Base-by-base conservation (phyloP, 2,329 filamentous ascomycete species). In the Pyricularia sp. region DNA sequence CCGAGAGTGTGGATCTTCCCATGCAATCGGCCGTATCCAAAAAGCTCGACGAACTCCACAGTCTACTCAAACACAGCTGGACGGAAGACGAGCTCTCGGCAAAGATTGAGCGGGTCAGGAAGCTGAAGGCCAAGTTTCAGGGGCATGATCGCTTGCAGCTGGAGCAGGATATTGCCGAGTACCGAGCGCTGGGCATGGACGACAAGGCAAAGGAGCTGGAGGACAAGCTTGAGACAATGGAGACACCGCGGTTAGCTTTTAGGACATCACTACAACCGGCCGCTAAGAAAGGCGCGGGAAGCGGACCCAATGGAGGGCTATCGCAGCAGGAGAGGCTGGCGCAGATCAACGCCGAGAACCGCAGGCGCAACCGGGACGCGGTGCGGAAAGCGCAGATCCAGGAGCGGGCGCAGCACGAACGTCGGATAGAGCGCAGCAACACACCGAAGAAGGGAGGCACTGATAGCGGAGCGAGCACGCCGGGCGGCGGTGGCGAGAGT, bases 321-420 rank as follows among this genome's bases (percentile, higher is more conserved):
- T 68, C 66, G n/a, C 91, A 96, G 77, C 92, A 94, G 77, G 92
- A 97, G 72, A 90, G 92, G 31, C 85, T 98, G 28, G 92, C 92
- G 0, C 86, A 91, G 75, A 84, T 97, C 72, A 99, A 99, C 79
- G 84, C 87, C 31, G 88, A 91, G 75, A 97, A 97, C 79, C 90
- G 94, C 71, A 88, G 90, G 70, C 86, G 90, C 73, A 97, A 97
- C 75, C 86, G 87, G n/a, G 92, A 97, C 76, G 90, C 92, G 65
- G 91, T 98, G n/a, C 92, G 94, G 70, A 92, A 92, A 78, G 94
- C 94, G 0, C 92, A 97, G 76, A 84, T 97, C 69, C 90, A 90
- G 73, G 95, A 99, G 80, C 86, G 89, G 73, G 86, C 86, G 66
- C 85, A 84, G 77, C 84, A 83, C 64, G 88, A 88, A 72, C 84